A percentile compares a stretch with the other conserved stretches of the same genome.
phyloP scores from a whole-genome alignment of 768 basidiomycete species.

The Dentipellis sp. region DNA sequence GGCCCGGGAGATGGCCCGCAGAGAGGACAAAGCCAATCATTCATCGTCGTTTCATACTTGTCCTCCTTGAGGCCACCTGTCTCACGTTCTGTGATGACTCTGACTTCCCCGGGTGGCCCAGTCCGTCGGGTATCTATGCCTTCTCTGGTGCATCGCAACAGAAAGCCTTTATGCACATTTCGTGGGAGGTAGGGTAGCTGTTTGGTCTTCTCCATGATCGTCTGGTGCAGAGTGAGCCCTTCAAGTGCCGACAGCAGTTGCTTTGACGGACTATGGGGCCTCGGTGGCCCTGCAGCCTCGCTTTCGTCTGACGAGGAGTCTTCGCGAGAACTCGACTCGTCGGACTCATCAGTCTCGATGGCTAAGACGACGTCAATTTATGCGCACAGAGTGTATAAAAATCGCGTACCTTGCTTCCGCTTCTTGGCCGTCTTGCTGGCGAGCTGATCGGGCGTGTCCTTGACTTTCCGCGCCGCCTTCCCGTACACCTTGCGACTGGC shows the following conservation, averaged over 20 bases:
- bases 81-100: too few relatives aligned
- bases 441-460: not conserved
- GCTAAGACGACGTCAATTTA: not conserved
- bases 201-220: not conserved
- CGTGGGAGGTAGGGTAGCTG: slow-evolving; percentile 48
- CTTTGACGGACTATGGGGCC: not conserved
- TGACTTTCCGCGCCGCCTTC: not conserved
- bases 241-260: not conserved
- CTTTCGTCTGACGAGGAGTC: not conserved
- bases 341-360: not conserved
- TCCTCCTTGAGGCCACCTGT: slow-evolving; percentile 9
- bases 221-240: not conserved
- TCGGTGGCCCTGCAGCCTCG: not conserved
- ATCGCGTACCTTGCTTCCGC: too few relatives aligned
- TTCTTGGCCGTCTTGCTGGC: not conserved
- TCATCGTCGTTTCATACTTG: slow-evolving; percentile 20
- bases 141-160: slow-evolving; percentile 27
- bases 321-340: not conserved
- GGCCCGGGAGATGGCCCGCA: slow-evolving; percentile 33
- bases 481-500: not conserved
- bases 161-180: slow-evolving; percentile 42
- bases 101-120: too few relatives aligned
- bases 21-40: slow-evolving; percentile 42
- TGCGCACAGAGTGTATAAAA: too few relatives aligned
- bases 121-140: slow-evolving; percentile 19